phyloP scores from a whole-genome alignment of 768 basidiomycete species.

The Pulveroboletus sp. region DNA sequence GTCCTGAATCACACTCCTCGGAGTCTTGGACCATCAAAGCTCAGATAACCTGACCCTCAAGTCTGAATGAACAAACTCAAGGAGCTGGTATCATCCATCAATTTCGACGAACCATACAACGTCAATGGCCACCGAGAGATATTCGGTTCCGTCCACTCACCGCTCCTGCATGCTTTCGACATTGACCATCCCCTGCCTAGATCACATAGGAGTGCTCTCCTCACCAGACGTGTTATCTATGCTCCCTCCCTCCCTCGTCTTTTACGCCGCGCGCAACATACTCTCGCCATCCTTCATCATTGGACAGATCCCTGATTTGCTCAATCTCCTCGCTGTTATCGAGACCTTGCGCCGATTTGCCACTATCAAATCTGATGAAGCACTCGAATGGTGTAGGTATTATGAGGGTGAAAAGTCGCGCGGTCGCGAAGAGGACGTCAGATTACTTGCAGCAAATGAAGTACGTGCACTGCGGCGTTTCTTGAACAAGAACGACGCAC shows the following conservation, averaged over 20 bases:
- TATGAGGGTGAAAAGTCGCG: conserved; percentile 9
- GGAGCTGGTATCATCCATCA: conserved; percentile 11
- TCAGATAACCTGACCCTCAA: neutral
- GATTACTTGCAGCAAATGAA: conserved; percentile 19
- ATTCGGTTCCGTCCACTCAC: conserved; percentile 11
- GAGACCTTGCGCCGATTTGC: conserved; percentile 22
- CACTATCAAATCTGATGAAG: conserved; percentile 12
- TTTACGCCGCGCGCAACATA: conserved; percentile 28
- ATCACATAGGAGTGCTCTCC: conserved; percentile 2
- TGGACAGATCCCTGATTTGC: conserved; percentile 29
- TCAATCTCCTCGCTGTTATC: conserved; percentile 20
- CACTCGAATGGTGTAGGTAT: conserved; percentile 25
- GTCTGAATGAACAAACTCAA: conserved; percentile 7
- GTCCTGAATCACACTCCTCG: neutral
- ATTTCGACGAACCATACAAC: conserved; percentile 16
- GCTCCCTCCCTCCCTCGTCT: conserved; percentile 16
- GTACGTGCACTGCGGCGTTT: conserved; percentile 7
- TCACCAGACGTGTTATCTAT: neutral
- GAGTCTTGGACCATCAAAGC: neutral
- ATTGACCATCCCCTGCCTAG: conserved; percentile 6
- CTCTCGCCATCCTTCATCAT: conserved; percentile 26
- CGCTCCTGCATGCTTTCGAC: neutral
- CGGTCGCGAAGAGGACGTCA: conserved; percentile 7
- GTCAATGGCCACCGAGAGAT: conserved; percentile 7
- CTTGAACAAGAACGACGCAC: conserved; percentile 7